Conservation (phyloP, 2,329 filamentous ascomycete species). For the Tolypocladium sp. region DNA sequence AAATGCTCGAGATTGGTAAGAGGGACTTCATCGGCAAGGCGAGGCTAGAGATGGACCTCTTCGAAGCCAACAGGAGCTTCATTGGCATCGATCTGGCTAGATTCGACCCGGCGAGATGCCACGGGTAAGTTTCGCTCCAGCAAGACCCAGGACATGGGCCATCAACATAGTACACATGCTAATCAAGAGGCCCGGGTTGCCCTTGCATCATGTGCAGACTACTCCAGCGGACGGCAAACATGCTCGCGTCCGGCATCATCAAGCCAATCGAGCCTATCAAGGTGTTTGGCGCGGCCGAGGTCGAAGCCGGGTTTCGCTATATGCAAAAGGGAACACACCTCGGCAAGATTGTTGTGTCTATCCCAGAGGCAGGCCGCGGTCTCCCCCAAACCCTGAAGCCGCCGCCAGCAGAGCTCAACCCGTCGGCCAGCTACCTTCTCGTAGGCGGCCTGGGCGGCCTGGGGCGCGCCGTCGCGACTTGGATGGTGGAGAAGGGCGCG, state of each 20-base stretch:
- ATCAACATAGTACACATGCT: conserved; percentile 5
- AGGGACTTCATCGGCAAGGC: conserved; percentile 23
- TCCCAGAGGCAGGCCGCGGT: conserved; percentile 3
- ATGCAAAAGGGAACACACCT: conserved; percentile 11
- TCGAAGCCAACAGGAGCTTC: conserved; percentile 23
- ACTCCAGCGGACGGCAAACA: not conserved
- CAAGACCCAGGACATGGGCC: too few relatives aligned
- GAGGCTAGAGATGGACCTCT: conserved; percentile 32
- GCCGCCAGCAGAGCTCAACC: not conserved
- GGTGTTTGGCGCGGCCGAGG: conserved; percentile 5
- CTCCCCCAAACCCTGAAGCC: not conserved
- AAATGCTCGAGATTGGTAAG: conserved; percentile 26
- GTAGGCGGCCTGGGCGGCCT: not conserved
- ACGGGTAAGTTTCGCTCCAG: too few relatives aligned
- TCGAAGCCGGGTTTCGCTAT: conserved; percentile 7
- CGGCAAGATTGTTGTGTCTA: conserved; percentile 9
- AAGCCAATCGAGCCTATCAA: conserved; percentile 5
- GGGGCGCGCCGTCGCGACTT: too few relatives aligned
- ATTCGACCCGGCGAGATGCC: too few relatives aligned
- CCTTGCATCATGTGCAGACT: not conserved
- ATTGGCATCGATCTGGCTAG: conserved; percentile 15
- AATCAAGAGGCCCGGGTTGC: not conserved
- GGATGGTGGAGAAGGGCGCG: too few relatives aligned
- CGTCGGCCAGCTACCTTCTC: conserved; percentile 9
- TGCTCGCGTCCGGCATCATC: not conserved